These are phyloP conservation scores for Huntiella moniliformis DNA, from an alignment of 2,329 filamentous ascomycete genomes.

Conservation along the genomic window DNA sequence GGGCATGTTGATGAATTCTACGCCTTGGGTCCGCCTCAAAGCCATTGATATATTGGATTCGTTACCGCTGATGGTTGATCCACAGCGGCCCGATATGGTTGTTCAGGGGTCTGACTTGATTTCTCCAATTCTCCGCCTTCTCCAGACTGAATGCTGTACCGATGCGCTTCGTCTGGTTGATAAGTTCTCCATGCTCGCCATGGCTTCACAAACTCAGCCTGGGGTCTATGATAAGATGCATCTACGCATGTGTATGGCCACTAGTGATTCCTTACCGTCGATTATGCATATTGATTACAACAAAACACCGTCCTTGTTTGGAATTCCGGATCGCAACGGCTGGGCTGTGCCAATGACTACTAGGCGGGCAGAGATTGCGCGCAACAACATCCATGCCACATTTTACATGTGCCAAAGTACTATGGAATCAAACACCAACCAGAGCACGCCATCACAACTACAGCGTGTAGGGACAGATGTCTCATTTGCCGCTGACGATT, in stretches of 20 bases:
- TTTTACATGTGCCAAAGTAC: constrained; percentile 80
- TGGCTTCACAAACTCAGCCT: constrained; percentile 50
- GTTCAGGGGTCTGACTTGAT: constrained; percentile 88
- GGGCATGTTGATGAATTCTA: constrained; percentile 73
- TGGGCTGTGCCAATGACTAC: constrained; percentile 94
- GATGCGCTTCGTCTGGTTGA: constrained; percentile 83
- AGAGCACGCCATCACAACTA: constrained; percentile 18
- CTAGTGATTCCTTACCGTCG: constrained; percentile 37
- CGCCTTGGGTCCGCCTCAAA: constrained; percentile 78
- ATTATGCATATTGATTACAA: constrained; percentile 80
- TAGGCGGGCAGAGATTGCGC: constrained; percentile 67
- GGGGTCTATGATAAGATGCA: constrained; percentile 88
- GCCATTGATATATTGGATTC: constrained; percentile 79
- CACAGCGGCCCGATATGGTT: constrained; percentile 77
- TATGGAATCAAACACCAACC: constrained; percentile 24
- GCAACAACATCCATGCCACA: constrained; percentile 83
- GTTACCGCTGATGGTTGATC: constrained; percentile 76
- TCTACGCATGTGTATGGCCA: constrained; percentile 80
- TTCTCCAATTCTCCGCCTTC: constrained; percentile 68
- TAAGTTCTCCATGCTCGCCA: constrained; percentile 48
- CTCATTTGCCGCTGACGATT: constrained; percentile 83
- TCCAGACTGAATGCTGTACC: constrained; percentile 88
- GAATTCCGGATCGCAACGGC: constrained; percentile 84
- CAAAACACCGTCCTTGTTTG: constrained; percentile 81
- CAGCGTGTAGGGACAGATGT: constrained; percentile 61